Base-by-base conservation (phyloP, 2,329 filamentous ascomycete genomes). In the Dryadomyces quercus-mongolicae region DNA sequence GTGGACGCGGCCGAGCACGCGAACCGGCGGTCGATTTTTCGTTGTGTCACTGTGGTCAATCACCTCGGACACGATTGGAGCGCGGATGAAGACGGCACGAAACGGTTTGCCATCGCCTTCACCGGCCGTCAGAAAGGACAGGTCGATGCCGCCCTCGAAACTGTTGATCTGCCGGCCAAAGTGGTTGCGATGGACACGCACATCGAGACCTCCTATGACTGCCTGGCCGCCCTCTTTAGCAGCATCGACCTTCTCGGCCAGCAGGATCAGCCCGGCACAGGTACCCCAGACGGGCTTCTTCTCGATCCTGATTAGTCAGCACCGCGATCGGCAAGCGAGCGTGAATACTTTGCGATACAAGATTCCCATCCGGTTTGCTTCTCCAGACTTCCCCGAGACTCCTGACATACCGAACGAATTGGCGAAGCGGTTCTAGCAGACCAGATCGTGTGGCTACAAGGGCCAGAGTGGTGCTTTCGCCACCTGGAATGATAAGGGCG, bases 121-220 rank as follows among this genome's bases (percentile, higher is more conserved):
- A n/a, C n/a, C n/a, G n/a, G n/a, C n/a, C n/a, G 60, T 63, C 5
- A 95, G 71, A 62, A 95, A 94, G 0, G 84, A 81, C 22, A 96
- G 71, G 15, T 85, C 70, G 36, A 96, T 68, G 49, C 82, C 77
- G 0, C 85, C 82, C 63, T 93, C 82, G 68, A 97, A 97, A 65
- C 87, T 94, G 70, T 97, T 89, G 15, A 86, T 85, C 69, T 98
- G 93, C 54, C 92, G 81, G 3, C 93, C 93, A 65, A 96, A 98
- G 68, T 96, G 89, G 65, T 97, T 98, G 49, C 93, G 80, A 65
- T 94, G 90, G 36, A 97, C 91, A 48, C 88, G 78, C 40, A 98
- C 91, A 64, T 90, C 85, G 42, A 98, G 76, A 2, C 93, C 93
- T 15, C 93, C 93, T 58, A 98, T 89, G 53, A 97, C 77, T 56